These are phyloP conservation scores for Astrothelium macrocarpum DNA, from an alignment of 495 filamentous ascomycete genomes.

Conservation along the genomic window DNA sequence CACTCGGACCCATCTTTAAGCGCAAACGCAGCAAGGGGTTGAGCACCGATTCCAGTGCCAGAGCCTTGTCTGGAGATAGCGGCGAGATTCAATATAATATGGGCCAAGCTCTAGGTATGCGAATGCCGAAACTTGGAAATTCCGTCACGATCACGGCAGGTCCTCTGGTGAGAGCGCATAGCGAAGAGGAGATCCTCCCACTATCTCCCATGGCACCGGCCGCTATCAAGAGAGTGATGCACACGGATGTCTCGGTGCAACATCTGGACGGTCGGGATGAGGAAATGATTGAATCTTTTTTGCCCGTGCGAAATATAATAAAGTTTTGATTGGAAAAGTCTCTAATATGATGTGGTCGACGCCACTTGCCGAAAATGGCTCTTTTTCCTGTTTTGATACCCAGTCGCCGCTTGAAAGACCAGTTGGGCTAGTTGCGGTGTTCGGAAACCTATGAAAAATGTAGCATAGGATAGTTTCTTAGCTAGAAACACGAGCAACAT, in stretches of 20 bases:
- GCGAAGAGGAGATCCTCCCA: conserved; percentile 7
- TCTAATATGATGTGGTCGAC: neutral
- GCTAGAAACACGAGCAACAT: neutral
- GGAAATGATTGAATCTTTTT: neutral
- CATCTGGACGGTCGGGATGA: neutral
- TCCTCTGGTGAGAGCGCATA: neutral
- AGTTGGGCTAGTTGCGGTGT: neutral
- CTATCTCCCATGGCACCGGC: conserved; percentile 1
- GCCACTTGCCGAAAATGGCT: neutral
- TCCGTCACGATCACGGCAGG: conserved; percentile 7
- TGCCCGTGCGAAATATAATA: neutral
- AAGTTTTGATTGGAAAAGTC: neutral
- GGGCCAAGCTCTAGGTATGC: conserved; percentile 8
- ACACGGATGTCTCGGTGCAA: conserved; percentile 5
- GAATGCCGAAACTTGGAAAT: conserved; percentile 9
- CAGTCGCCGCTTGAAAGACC: neutral
- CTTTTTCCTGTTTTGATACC: neutral
- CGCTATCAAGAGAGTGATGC: conserved; percentile 4
- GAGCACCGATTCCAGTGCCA: neutral
- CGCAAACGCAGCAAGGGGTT: neutral
- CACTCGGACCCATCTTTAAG: conserved; percentile 10
- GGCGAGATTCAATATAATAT: conserved; percentile 9
- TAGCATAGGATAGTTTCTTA: neutral
- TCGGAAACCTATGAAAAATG: neutral
- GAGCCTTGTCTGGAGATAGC: conserved; percentile 5